Evolutionary conservation across 2,329 filamentous ascomycete genomes (phyloP), one percentile per base, ranked within the genome.

Genomic region (Ceratocystis variospora): DNA sequence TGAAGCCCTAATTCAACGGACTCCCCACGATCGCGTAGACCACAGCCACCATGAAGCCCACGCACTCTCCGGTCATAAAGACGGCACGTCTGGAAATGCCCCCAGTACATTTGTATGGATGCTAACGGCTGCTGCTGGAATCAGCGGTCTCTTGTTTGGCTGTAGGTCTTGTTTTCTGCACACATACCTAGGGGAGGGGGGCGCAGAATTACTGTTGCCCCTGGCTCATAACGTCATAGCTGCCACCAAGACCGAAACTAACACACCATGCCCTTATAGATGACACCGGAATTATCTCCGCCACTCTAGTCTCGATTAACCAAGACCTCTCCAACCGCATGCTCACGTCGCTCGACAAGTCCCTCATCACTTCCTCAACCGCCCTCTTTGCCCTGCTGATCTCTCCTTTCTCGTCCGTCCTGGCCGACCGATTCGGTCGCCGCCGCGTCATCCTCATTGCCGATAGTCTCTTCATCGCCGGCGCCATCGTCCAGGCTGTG

Each of bases 281-380:
- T 71, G 84, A 87, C 72, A 87, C 84, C 0, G 84, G 86, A 61
- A 86, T 88, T 17, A 87, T 88, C 66, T 87, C 85, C 41, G 83
- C 85, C 1, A 87, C 84, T 0, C 78, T 88, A 45, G 82, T 88
- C 59, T 86, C 84, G 1, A 81, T 88, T 69, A 81, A 80, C 63
- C 78, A 76, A 1, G 82, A 83, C 7, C 81, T 88, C 41, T 84
- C 82, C 33, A 73, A 76, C 66, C 81, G 80, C 61, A 74, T 78
- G 7, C 78, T 88, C 31, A 84, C 80, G 0, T 82, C 84, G 0
- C 75, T 86, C 71, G 85, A 88, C 74, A 89, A 86, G 73, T 88
- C 86, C 5, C 77, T 89, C 69, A 86, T 88, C 71, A 89, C 87
- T 2, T 86, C 84, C n/a, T 82, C 81, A 25, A 88, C 87, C 4